Evolutionary conservation across 352 stramenopile genomes (phyloP).

Genomic region (Phytophthora citricola): DNA sequence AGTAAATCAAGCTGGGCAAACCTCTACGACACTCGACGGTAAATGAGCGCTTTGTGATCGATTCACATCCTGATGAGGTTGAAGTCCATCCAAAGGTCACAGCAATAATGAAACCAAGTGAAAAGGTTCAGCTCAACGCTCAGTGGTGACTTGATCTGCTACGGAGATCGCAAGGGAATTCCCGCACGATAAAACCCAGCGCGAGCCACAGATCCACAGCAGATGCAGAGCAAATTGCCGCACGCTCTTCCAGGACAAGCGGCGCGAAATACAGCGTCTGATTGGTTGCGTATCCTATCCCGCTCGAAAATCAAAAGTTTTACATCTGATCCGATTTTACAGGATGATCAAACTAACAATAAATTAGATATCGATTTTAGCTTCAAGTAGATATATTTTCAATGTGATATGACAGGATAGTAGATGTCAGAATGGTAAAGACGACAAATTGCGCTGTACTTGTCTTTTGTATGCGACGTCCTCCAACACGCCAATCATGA

Average conservation of each 20-base stretch:
- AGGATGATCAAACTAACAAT: neutral
- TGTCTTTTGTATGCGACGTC: constrained; percentile 10
- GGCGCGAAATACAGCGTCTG: constrained; percentile 8
- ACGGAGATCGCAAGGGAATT: neutral
- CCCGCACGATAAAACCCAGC: neutral
- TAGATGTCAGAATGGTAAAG: constrained; percentile 4
- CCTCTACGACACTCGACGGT: neutral
- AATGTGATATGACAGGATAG: no score
- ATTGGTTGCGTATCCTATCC: neutral
- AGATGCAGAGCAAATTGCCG: neutral
- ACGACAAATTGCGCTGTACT: neutral
- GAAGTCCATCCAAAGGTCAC: neutral
- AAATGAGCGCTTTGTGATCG: neutral
- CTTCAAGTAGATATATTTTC: no score
- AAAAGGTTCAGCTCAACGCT: constrained; percentile 6
- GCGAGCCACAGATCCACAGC: constrained; percentile 8
- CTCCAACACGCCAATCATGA: constrained; percentile 22
- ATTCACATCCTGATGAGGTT: constrained; percentile 11
- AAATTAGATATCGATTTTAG: no score
- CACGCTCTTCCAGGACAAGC: constrained; percentile 3
- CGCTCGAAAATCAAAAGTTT: neutral
- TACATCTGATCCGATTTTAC: neutral
- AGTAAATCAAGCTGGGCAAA: constrained; percentile 2
- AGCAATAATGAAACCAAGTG: neutral
- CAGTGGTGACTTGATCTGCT: neutral